phyloP scores from a whole-genome alignment of 345 rosid species.

The Alliaria petiolata region DNA sequence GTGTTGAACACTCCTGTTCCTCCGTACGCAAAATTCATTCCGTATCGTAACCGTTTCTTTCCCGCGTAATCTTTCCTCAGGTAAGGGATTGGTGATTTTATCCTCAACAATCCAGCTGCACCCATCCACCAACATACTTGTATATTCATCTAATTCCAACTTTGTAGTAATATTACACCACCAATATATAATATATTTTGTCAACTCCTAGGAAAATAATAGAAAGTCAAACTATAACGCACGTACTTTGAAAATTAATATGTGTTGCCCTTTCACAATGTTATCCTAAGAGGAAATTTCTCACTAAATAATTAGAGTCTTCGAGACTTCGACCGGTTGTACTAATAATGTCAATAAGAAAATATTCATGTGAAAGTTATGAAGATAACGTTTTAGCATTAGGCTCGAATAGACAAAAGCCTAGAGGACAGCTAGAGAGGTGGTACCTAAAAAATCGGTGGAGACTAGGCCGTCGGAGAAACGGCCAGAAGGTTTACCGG shows the following conservation, averaged over 20 bases:
- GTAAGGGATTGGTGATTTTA: constrained; percentile 68
- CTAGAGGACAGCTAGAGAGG: not conserved
- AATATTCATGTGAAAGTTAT: not conserved
- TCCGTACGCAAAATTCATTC: constrained; percentile 86
- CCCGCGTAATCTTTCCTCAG: constrained; percentile 40
- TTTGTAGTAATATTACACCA: not conserved
- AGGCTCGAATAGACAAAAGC: not conserved
- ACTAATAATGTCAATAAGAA: not conserved
- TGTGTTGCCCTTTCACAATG: not conserved
- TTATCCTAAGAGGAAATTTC: not conserved
- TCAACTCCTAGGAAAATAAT: not conserved
- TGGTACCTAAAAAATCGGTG: constrained; percentile 48
- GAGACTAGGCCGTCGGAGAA: constrained; percentile 52
- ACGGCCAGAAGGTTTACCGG: constrained; percentile 52
- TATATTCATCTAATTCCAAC: not conserved
- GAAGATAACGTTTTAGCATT: not conserved
- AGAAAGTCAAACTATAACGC: not conserved
- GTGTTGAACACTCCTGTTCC: constrained; percentile 85
- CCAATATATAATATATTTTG: not conserved
- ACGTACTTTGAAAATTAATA: not conserved
- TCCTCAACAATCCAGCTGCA: constrained; percentile 28
- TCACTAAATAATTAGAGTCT: too few species aligned
- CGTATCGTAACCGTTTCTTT: constrained; percentile 31
- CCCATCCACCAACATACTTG: not conserved
- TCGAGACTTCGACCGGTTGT: too few species aligned